These are phyloP conservation scores for Euphorbia tirucalli DNA, from an alignment of 345 rosid species.

Conservation along the genomic window DNA sequence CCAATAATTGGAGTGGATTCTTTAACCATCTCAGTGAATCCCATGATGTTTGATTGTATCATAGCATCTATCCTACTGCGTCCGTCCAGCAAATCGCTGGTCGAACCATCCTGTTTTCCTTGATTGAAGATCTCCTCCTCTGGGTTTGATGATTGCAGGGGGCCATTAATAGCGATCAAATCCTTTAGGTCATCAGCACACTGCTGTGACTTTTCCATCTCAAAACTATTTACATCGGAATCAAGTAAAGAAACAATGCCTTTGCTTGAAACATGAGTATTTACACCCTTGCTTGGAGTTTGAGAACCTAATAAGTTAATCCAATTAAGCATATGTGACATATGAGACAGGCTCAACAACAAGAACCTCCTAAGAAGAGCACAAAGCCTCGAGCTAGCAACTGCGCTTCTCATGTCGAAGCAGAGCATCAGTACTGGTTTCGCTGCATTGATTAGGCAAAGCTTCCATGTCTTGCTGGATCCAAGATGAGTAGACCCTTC, in stretches of 20 bases:
- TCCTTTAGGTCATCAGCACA: constrained; percentile 37
- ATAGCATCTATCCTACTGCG: constrained; percentile 27
- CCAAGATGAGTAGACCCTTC: constrained; percentile 38
- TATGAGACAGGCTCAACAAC: constrained; percentile 48
- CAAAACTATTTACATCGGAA: constrained; percentile 27
- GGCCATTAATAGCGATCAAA: constrained; percentile 27
- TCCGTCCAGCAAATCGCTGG: neutral
- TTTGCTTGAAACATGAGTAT: constrained; percentile 8
- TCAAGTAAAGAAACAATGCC: constrained; percentile 34
- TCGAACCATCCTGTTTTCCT: constrained; percentile 9
- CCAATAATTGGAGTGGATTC: constrained; percentile 12
- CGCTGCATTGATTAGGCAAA: constrained; percentile 56
- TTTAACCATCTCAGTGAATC: constrained; percentile 18
- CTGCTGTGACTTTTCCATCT: constrained; percentile 9
- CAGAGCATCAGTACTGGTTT: constrained; percentile 48
- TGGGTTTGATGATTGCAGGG: constrained; percentile 9
- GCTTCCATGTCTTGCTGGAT: constrained; percentile 64
- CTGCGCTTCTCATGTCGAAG: constrained; percentile 61
- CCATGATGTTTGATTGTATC: constrained; percentile 36
- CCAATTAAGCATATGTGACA: constrained; percentile 47
- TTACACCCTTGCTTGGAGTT: constrained; percentile 1
- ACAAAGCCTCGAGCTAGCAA: constrained; percentile 39
- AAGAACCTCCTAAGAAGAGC: constrained; percentile 38
- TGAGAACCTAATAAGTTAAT: constrained; percentile 33
- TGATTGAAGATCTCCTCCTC: constrained; percentile 2